phyloP scores from a whole-genome alignment of 2,329 filamentous ascomycete species.

The Leptographium wingfieldii region DNA sequence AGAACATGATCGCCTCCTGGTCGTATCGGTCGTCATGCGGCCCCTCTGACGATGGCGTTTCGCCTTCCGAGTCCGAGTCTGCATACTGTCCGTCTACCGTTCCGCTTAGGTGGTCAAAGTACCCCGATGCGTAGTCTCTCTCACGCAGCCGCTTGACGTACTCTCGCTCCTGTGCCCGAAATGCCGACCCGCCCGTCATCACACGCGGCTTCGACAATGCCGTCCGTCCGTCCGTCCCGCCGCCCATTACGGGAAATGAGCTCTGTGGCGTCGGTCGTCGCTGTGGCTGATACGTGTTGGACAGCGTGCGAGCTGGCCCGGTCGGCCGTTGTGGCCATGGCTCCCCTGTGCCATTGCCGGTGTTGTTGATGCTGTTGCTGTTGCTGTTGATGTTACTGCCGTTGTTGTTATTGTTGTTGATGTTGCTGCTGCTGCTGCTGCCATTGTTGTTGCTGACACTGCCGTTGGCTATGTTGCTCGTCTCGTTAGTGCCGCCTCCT shows the following conservation, averaged over 20 bases:
- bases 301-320: slow-evolving; percentile 59
- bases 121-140: slow-evolving; percentile 48
- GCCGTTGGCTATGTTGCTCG: slow-evolving; percentile 7
- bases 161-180: slow-evolving; percentile 76
- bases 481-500: slow-evolving; percentile 12
- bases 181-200: slow-evolving; percentile 26
- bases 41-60: slow-evolving; percentile 74
- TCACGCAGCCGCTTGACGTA: slow-evolving; percentile 88
- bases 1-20: slow-evolving; percentile 85
- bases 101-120: slow-evolving; percentile 56
- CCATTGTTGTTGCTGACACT: slow-evolving; percentile 7
- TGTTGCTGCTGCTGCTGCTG: slow-evolving; percentile 11
- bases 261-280: slow-evolving; percentile 30
- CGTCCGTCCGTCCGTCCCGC: slow-evolving; percentile 23
- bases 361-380: slow-evolving; percentile 11
- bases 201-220: slow-evolving; percentile 39
- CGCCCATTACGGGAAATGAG: slow-evolving; percentile 10
- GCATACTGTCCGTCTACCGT: slow-evolving; percentile 39
- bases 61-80: slow-evolving; percentile 81
- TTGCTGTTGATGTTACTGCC: slow-evolving; percentile 9
- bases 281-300: slow-evolving; percentile 64
- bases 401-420: background rate
- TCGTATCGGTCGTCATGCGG: slow-evolving; percentile 81
- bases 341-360: slow-evolving; percentile 10
- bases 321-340: slow-evolving; percentile 47